Evolutionary conservation across 805 yeast genomes (phyloP).

Genomic region (Yueomyces sp.): DNA sequence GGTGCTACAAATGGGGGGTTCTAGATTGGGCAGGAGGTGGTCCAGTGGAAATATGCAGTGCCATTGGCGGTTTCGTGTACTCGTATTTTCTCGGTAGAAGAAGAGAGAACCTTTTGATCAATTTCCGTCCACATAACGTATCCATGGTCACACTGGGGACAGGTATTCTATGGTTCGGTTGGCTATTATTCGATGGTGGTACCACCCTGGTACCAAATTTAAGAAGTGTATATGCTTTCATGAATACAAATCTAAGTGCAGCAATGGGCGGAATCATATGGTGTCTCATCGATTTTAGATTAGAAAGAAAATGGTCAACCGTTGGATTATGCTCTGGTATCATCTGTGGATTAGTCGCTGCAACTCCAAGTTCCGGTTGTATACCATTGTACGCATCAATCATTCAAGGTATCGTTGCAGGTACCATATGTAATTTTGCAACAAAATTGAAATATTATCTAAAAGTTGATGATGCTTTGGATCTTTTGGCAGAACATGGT

Average conservation of each 20-base stretch:
- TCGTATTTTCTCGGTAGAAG: conserved; percentile 73
- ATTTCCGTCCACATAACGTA: conserved; percentile 91
- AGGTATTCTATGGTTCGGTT: conserved; percentile 77
- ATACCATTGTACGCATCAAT: conserved; percentile 89
- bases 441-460: conserved; percentile 75
- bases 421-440: conserved; percentile 76
- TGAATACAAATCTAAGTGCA: conserved; percentile 85
- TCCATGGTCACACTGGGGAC: conserved; percentile 87
- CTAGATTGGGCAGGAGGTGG: conserved; percentile 98
- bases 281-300: conserved; percentile 80
- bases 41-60: conserved; percentile 86
- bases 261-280: conserved; percentile 85
- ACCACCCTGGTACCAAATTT: conserved; percentile 72
- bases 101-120: conserved; percentile 59
- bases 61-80: conserved; percentile 80
- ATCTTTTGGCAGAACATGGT: conserved; percentile 98
- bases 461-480: conserved; percentile 82
- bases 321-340: conserved; percentile 93
- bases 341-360: conserved; percentile 92
- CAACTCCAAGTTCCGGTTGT: conserved; percentile 88
- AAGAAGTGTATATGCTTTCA: conserved; percentile 76
- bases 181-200: conserved; percentile 94
- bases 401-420: conserved; percentile 68
- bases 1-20: conserved; percentile 90
- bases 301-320: conserved; percentile 84